Evolutionary conservation across 768 basidiomycete species (phyloP), one percentile per base, ranked within the genome.

Genomic region (Lepiota brunneoincarnata): DNA sequence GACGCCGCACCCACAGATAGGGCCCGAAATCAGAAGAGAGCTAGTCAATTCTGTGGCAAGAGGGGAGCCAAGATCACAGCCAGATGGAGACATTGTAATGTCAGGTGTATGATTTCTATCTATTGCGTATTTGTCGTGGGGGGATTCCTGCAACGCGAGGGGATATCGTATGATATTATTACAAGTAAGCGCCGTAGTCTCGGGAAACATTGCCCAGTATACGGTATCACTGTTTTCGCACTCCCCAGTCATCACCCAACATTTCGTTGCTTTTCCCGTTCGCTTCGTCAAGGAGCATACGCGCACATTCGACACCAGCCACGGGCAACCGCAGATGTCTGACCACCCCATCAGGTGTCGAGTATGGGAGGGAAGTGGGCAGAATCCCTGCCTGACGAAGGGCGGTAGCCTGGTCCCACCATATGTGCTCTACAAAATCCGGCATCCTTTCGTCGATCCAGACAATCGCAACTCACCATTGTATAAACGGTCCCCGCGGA

Each of bases 11-110:
- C 77, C 86, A 6, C 87, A 93, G 67, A 97, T 98, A 63, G 80
- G 91, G 42, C 76, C 86, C 0, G 97, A 99, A 72, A 86, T 98
- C 51, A 80, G 97, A 63, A 73, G 97, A 58, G 97, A 98, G 67
- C 72, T 99, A 24, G 79, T 94, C 46, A 91, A 85, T 64, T 91
- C 89, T 2, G 91, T 94, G 9, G 87, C 82, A 42, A 78, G 96
- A 61, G 96, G 92, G 0, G 93, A 91, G 28, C 84, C 89, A 23
- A 75, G 87, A 60, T 72, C 75, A 11, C 82, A 81, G 51, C 73
- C 75, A n/a, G 79, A 82, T 53, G 82, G 81, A 51, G 90, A 91
- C 64, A 72, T 86, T 38, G 74, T 76, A 46, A 89, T 88, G 87
- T 71, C 74, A 56, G 84, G 64, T 76, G 40, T 21, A 41, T 39